Evolutionary conservation across 495 filamentous ascomycete species (phyloP).

Genomic region (Talaromyces borbonicus): DNA sequence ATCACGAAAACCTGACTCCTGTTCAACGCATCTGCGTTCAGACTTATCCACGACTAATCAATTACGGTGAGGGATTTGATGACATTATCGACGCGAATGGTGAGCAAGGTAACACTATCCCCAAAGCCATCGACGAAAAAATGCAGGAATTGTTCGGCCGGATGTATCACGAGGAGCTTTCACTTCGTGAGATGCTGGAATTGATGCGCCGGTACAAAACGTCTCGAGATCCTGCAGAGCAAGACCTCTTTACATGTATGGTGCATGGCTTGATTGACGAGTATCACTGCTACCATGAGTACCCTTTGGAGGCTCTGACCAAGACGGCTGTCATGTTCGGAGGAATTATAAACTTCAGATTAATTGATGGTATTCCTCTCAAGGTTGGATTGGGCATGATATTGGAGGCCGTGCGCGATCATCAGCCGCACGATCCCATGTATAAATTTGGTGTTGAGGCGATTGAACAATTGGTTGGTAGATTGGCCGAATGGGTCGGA

Average conservation of each 20-base stretch:
- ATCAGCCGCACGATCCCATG: slow-evolving; percentile 73
- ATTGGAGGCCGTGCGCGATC: slow-evolving; percentile 81
- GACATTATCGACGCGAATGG: slow-evolving; percentile 83
- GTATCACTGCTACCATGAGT: slow-evolving; percentile 88
- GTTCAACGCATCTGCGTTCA: slow-evolving; percentile 84
- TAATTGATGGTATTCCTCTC: slow-evolving; percentile 81
- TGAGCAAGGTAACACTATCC: slow-evolving; percentile 64
- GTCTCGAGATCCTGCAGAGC: slow-evolving; percentile 70
- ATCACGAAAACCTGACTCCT: slow-evolving; percentile 45
- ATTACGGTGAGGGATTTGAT: slow-evolving; percentile 86
- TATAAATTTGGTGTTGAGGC: slow-evolving; percentile 98
- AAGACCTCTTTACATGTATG: slow-evolving; percentile 97
- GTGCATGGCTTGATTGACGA: slow-evolving; percentile 97
- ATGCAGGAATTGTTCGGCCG: slow-evolving; percentile 97
- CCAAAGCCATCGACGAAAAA: slow-evolving; percentile 66
- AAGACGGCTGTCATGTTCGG: slow-evolving; percentile 96
- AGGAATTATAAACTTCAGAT: slow-evolving; percentile 85
- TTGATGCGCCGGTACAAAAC: slow-evolving; percentile 75
- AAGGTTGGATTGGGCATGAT: slow-evolving; percentile 94
- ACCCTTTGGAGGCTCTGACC: slow-evolving; percentile 85
- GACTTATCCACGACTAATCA: slow-evolving; percentile 89
- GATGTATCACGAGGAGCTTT: slow-evolving; percentile 85
- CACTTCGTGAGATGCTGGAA: slow-evolving; percentile 70
- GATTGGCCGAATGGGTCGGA: slow-evolving; percentile 84
- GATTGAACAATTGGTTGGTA: slow-evolving; percentile 70